Evolutionary conservation across 2,329 filamentous ascomycete species (phyloP), one percentile per base, ranked within the genome.

Genomic region (Aschersonia sp.): DNA sequence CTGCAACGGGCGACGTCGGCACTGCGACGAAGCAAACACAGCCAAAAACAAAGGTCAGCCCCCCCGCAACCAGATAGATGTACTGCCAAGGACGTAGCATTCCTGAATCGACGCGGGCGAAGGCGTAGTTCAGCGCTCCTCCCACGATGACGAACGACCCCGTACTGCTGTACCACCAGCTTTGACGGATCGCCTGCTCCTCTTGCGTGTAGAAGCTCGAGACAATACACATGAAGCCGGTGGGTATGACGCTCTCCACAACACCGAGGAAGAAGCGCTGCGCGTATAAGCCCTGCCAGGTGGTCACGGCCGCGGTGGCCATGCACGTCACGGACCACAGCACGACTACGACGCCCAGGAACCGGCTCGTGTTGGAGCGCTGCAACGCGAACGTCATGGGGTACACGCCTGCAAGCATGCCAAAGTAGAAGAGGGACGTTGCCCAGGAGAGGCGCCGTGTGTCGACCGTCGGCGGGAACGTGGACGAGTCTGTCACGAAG

Each of bases 391-490:
- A 85, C 0, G 81, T 82, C 75, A 87, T 79, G 2, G 84, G 84
- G 52, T 86, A 88, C 3, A 85, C 66, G 0, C 84, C 84, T 0
- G 75, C 78, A 2, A 89, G 71, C 82, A 85, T 85, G 40, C 84
- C 84, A 54, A 89, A 87, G 66, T 88, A 89, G 67, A 89, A 88
- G 56, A 87, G 70, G 0, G 82, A 87, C 0, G 83, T 88, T 2
- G 84, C 84, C 84, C 84, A 89, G 54, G 75, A 81, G 31, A 89
- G 73, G 9, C 84, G 74, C 0, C 75, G 72, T 0, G 85, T 88
- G 57, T 84, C 75, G 12, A 74, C 75, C 0, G 73, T 74, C 1
- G 75, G 71, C 0, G 81, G 80, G 1, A 54, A 59, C 0, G 64
- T 65, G 1, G 59, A 56, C 2, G 52, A 41, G 54, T 70, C 61